A percentile compares a stretch with the other conserved stretches of the same genome.
Evolutionary conservation across 768 basidiomycete genomes (phyloP).

Genomic region (Crepidotus variabilis): DNA sequence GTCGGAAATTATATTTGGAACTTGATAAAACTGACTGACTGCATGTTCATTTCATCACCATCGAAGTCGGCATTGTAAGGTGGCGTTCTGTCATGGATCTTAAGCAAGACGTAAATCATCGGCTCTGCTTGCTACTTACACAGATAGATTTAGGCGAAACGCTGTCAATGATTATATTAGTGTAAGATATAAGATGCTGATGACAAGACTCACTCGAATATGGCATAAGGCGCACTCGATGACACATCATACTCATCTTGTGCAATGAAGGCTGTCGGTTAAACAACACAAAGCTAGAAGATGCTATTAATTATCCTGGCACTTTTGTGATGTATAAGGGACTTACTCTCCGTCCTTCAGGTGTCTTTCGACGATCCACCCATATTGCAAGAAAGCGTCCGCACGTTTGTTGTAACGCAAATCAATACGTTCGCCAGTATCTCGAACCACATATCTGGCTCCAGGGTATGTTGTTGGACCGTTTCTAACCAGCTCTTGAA

Average conservation of each 20-base stretch:
- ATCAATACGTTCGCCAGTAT: conserved; percentile 97
- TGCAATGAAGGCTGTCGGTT: conserved; percentile 98
- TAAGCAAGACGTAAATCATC: conserved; percentile 21
- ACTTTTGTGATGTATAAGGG: neutral
- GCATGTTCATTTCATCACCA: conserved; percentile 99
- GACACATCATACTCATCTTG: conserved; percentile 99
- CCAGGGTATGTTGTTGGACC: conserved; percentile 95
- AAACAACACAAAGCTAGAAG: conserved; percentile 79
- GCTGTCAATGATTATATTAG: conserved; percentile 39
- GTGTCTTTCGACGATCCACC: conserved; percentile 98
- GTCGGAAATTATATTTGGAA: neutral
- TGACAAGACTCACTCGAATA: conserved; percentile 78
- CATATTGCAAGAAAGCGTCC: conserved; percentile 93
- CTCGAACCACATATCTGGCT: conserved; percentile 93
- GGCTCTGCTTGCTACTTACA: conserved; percentile 52
- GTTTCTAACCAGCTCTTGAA: conserved; percentile 93
- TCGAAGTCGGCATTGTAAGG: conserved; percentile 99
- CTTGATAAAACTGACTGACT: conserved; percentile 57
- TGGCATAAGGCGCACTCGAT: conserved; percentile 94
- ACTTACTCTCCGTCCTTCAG: conserved; percentile 97
- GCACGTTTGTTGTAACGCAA: conserved; percentile 94
- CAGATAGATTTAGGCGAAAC: conserved; percentile 96
- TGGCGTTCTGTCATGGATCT: conserved; percentile 59
- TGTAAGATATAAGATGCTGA: conserved; percentile 1
- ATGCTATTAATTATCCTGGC: neutral